Evolutionary conservation across 352 stramenopile species (phyloP).

Genomic region (Phytophthora podocarpi): DNA sequence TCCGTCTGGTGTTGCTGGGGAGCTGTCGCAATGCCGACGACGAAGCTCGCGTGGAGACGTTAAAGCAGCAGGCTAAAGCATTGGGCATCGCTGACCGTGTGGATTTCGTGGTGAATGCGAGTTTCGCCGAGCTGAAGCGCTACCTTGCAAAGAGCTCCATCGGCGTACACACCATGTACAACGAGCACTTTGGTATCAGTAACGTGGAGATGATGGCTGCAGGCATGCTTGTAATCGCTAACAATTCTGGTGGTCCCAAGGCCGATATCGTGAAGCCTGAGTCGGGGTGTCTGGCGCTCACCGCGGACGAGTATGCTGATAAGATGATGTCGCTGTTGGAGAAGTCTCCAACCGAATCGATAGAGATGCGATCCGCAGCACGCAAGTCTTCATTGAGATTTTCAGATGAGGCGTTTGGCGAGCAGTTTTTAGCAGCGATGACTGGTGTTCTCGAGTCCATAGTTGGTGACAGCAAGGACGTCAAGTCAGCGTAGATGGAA

Average conservation of each 20-base stretch:
- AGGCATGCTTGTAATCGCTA: slow-evolving; percentile 95
- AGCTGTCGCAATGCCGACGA: slow-evolving; percentile 96
- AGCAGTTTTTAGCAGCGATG: slow-evolving; percentile 67
- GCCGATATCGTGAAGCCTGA: slow-evolving; percentile 91
- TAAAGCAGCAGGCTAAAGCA: slow-evolving; percentile 80
- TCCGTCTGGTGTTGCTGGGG: slow-evolving; percentile 96
- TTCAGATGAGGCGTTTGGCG: slow-evolving; percentile 72
- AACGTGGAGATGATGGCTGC: slow-evolving; percentile 99
- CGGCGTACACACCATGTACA: slow-evolving; percentile 99
- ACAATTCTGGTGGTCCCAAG: slow-evolving; percentile 97
- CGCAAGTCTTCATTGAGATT: slow-evolving; percentile 66
- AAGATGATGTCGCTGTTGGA: slow-evolving; percentile 73
- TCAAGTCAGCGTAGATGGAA: slow-evolving; percentile 26
- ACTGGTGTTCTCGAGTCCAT: slow-evolving; percentile 25
- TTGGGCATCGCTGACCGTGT: slow-evolving; percentile 86
- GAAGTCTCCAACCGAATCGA: slow-evolving; percentile 30
- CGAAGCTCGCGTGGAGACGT: slow-evolving; percentile 81
- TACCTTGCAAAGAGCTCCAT: slow-evolving; percentile 88
- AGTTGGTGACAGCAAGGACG: background rate
- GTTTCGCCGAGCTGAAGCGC: slow-evolving; percentile 91
- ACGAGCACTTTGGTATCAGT: slow-evolving; percentile 99
- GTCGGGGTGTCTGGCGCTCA: slow-evolving; percentile 84
- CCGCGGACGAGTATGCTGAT: slow-evolving; percentile 89
- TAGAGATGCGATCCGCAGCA: slow-evolving; percentile 46
- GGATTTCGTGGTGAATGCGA: slow-evolving; percentile 95